Conservation (phyloP, 2,329 filamentous ascomycete genomes). For the Raffaelea deltoideospora region DNA sequence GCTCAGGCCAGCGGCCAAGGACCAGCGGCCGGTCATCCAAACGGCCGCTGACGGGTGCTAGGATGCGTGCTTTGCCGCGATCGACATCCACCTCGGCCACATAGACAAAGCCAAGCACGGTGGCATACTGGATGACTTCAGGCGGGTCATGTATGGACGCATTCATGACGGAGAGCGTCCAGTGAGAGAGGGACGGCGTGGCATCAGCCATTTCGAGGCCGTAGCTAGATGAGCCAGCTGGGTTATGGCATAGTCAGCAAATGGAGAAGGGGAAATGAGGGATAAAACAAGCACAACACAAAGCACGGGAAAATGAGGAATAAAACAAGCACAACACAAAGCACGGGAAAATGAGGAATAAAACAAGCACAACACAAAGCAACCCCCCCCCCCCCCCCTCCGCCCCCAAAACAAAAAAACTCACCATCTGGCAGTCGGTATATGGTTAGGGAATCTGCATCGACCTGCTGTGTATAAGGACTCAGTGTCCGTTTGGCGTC, state of each 20-base stretch:
- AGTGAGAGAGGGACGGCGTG: conserved; percentile 57
- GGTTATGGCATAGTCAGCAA: background rate
- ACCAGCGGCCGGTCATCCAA: conserved; percentile 68
- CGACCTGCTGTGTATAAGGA: conserved; percentile 73
- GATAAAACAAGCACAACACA: too few relatives aligned
- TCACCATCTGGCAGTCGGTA: conserved; percentile 52
- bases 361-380: conserved; percentile 5
- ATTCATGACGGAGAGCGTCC: conserved; percentile 72
- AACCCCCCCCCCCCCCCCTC: background rate
- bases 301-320: conserved; percentile 9
- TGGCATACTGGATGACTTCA: conserved; percentile 61
- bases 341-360: too few relatives aligned
- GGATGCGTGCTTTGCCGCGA: conserved; percentile 62
- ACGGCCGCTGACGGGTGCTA: conserved; percentile 71
- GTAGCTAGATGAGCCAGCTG: conserved; percentile 7
- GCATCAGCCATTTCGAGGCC: conserved; percentile 49
- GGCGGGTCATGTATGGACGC: conserved; percentile 54
- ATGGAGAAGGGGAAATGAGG: conserved; percentile 11
- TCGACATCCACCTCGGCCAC: conserved; percentile 82
- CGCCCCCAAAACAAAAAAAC: conserved; percentile 13
- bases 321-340: too few relatives aligned
- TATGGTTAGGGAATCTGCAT: conserved; percentile 59
- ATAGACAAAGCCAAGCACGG: conserved; percentile 85
- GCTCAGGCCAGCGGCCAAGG: conserved; percentile 77
- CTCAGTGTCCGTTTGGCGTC: conserved; percentile 61